Evolutionary conservation across 2,329 filamentous ascomycete genomes (phyloP).

Genomic region (Lecanicillium sp.): DNA sequence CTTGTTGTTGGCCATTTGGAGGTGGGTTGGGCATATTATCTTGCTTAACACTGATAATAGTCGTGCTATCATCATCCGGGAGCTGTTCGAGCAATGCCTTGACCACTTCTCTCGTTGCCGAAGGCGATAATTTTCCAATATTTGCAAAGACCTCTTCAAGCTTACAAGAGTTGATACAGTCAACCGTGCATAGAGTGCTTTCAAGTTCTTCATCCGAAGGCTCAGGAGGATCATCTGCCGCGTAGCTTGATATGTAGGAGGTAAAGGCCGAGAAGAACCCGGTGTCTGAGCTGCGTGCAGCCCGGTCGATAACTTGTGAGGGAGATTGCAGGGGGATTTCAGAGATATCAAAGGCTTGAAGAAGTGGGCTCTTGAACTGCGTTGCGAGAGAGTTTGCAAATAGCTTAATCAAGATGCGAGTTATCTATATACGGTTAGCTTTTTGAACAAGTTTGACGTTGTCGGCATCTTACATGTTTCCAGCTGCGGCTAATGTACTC

Average conservation of each 20-base stretch:
- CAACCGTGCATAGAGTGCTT: constrained; percentile 87
- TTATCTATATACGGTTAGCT: constrained; percentile 51
- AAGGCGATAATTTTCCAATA: constrained; percentile 45
- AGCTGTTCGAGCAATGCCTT: constrained; percentile 70
- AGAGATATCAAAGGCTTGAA: constrained; percentile 61
- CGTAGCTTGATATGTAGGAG: constrained; percentile 97
- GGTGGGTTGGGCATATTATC: constrained; percentile 61
- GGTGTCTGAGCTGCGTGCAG: constrained; percentile 65
- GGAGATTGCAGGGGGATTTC: constrained; percentile 85
- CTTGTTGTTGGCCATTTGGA: constrained; percentile 38
- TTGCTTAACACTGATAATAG: constrained; percentile 84
- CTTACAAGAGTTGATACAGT: constrained; percentile 85
- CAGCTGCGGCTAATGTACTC: constrained; percentile 66
- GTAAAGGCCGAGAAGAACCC: constrained; percentile 92
- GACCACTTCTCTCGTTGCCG: constrained; percentile 33
- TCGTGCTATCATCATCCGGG: constrained; percentile 70
- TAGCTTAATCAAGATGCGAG: constrained; percentile 88
- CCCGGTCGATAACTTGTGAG: constrained; percentile 86
- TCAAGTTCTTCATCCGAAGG: constrained; percentile 96
- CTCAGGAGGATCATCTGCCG: constrained; percentile 93
- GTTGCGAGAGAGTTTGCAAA: constrained; percentile 93
- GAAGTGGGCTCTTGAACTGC: constrained; percentile 59
- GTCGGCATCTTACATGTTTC: constrained; percentile 56
- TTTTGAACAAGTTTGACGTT: constrained; percentile 6
- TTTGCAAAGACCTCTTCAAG: constrained; percentile 78